Base-by-base conservation (phyloP, 495 filamentous ascomycete genomes). In the Penicillium mononematosum region DNA sequence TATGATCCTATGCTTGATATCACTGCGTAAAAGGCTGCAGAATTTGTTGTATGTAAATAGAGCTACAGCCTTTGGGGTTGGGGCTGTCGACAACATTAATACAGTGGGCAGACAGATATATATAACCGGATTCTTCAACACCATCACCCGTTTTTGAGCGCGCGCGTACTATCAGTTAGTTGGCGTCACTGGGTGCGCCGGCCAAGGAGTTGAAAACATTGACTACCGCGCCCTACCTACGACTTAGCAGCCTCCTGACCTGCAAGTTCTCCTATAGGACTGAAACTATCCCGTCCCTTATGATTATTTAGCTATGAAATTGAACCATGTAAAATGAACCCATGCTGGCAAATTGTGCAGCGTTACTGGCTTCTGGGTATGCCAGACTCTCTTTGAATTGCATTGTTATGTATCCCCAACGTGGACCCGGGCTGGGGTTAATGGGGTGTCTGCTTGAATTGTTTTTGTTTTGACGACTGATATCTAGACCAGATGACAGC, bases 401-500 rank as follows among this genome's bases (percentile, higher is more conserved):
- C 46, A 45, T 41, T 31, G 22, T 44, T 24, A 24, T 44, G 5
- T 47, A 55, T 45, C 20, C 5, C 43, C 16, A 39, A 19, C 8
- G 10, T 41, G 19, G 12, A 39, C 20, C 19, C 2, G 17, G 19
- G 12, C 10, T 45, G 24, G n/a, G 31, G 6, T 49, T 44, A 53
- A 24, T 46, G 16, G 17, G 43, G 39, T 41, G 48, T 61, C 36
- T 43, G 20, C 5, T 29, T 36, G 22, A 16, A 17, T 12, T 45
- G 39, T 4, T 24, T n/a, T 22, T 29, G 38, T 29, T 22, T 48
- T 48, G 45, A 10, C 24, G 27, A 42, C 14, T 56, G 25, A 39
- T 44, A 65, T 53, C 49, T 62, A 17, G 60, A 50, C 63, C 63
- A 69, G 17, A 47, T 66, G 45, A 83, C 66, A 48, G 80, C 80